phyloP scores from a whole-genome alignment of 23 red algal species.

The Gracilaria caudata region DNA sequence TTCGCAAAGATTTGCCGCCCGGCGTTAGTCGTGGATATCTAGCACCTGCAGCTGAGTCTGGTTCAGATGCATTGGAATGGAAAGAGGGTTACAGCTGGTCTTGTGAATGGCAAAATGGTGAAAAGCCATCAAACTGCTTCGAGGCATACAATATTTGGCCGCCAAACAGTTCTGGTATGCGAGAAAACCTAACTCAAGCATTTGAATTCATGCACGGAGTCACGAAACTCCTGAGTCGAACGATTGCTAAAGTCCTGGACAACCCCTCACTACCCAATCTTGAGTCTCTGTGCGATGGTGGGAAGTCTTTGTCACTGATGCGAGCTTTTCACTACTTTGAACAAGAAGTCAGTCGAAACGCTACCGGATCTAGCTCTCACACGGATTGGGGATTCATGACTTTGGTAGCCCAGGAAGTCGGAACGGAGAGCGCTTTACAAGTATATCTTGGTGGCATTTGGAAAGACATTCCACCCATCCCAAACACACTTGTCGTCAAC shows the following conservation, averaged over 20 bases:
- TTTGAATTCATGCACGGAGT: conserved; percentile 34
- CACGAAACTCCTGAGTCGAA: background rate
- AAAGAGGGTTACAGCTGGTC: conserved; percentile 66
- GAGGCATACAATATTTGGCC: conserved; percentile 53
- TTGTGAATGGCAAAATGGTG: conserved; percentile 16
- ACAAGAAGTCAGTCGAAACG: background rate
- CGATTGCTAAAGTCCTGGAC: background rate
- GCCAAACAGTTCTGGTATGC: background rate
- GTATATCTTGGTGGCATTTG: conserved; percentile 13
- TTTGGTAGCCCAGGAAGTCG: conserved; percentile 36
- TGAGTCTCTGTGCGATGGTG: conserved; percentile 1
- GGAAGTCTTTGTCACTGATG: conserved; percentile 37
- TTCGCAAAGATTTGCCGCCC: background rate
- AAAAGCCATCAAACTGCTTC: conserved; percentile 31
- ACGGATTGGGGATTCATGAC: conserved; percentile 68
- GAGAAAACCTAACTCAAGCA: background rate
- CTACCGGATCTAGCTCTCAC: conserved; percentile 32
- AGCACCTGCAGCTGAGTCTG: conserved; percentile 36
- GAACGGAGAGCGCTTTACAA: conserved; percentile 31
- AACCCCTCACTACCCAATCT: background rate
- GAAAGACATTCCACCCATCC: conserved; percentile 22
- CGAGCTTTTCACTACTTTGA: conserved; percentile 63
- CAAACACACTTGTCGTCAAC: conserved; percentile 58
- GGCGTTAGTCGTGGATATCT: conserved; percentile 64
- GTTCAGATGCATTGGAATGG: conserved; percentile 31